Conservation (phyloP, 2,329 filamentous ascomycete genomes). For the Aspergillus amoenus region DNA sequence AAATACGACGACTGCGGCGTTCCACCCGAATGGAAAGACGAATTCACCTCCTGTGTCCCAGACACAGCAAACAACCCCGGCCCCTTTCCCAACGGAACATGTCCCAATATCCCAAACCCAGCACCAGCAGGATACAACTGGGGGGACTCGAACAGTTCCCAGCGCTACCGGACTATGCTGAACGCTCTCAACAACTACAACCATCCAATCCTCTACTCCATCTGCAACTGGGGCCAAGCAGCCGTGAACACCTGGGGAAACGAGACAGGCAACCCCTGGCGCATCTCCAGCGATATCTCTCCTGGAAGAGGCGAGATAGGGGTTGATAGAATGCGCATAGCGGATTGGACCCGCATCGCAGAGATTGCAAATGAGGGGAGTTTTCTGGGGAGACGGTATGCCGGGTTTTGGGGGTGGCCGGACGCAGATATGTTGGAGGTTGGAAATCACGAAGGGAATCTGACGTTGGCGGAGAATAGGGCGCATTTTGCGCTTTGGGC, state of each 20-base stretch:
- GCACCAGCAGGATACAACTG: slow-evolving; percentile 54
- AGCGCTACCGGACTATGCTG: slow-evolving; percentile 53
- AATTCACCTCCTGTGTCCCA: slow-evolving; percentile 42
- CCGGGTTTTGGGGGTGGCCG: slow-evolving; percentile 51
- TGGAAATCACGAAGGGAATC: slow-evolving; percentile 49
- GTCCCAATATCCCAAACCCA: slow-evolving; percentile 33
- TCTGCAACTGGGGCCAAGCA: slow-evolving; percentile 57
- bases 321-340: neutral
- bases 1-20: slow-evolving; percentile 60
- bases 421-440: slow-evolving; percentile 55
- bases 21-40: slow-evolving; percentile 39
- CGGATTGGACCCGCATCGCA: slow-evolving; percentile 29
- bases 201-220: slow-evolving; percentile 49
- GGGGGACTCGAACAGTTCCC: slow-evolving; percentile 47
- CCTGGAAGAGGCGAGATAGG: neutral
- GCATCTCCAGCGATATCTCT: slow-evolving; percentile 36
- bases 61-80: slow-evolving; percentile 34
- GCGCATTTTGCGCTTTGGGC: slow-evolving; percentile 56
- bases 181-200: slow-evolving; percentile 44
- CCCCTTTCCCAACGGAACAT: slow-evolving; percentile 42
- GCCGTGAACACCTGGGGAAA: slow-evolving; percentile 54
- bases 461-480: slow-evolving; percentile 48
- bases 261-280: slow-evolving; percentile 49
- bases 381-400: slow-evolving; percentile 44
- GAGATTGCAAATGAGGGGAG: slow-evolving; percentile 53